Base-by-base conservation (phyloP, 2,329 filamentous ascomycete genomes). In the Colletotrichum neosansevieriae region DNA sequence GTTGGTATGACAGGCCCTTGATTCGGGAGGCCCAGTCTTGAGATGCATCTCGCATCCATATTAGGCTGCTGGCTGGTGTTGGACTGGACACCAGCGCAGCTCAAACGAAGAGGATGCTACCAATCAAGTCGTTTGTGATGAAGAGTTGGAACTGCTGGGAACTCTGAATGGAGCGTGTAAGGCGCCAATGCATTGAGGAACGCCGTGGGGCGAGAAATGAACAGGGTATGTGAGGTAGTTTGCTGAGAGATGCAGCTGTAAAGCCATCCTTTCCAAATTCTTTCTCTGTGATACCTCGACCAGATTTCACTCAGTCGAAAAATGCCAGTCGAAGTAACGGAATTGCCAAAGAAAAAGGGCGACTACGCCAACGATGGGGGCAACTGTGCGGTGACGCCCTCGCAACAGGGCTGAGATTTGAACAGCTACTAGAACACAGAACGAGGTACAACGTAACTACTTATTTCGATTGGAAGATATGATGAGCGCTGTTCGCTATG, bases 151-250 rank as follows among this genome's bases (percentile, higher is more conserved):
- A 38, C 13, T 59, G 36, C 51, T 32, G 57, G 29, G 38, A 44
- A 29, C 53, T 58, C 38, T 53, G 38, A 19, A 45, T 40, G 15
- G 47, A 57, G 19, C 15, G 51, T 34, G 60, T 67, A 67, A 64
- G 65, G 65, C 65, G 65, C 60, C 65, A 67, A 67, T 54, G 59
- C 65, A 64, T 67, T 50, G 45, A 50, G 40, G n/a, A 40, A 21
- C 44, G 45, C 42, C 15, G 32, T 34, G 65, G 65, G 60, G 36
- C 53, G 51, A 47, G 40, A 67, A 40, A 6, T 19, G 65, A 40
- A 32, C 60, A 63, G 58, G 58, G 65, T 60, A 51, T 24, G 44
- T n/a, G 36, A 51, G 29, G 36, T 17, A 34, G 49, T 54, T 62
- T 32, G 38, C 47, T 44, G 60, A 7, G 29, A 29, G 17, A 11